A percentile compares a stretch with the other conserved stretches of the same genome.
phyloP scores from a whole-genome alignment of 768 basidiomycete species.

The Pilatotrama ljubarskyi region DNA sequence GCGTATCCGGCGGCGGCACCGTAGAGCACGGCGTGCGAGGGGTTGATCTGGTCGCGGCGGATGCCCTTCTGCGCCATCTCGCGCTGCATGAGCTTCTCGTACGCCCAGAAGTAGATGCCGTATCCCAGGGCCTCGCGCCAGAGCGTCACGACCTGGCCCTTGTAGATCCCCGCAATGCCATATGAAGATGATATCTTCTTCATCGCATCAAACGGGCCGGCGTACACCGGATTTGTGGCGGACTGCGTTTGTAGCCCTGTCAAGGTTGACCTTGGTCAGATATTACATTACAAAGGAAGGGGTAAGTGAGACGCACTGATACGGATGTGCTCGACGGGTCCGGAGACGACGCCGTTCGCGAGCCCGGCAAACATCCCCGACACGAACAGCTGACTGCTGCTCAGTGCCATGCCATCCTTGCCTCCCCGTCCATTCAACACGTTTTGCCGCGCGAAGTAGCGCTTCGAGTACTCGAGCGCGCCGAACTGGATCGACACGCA shows the following conservation, averaged over 20 bases:
- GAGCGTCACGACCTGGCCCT: constrained; percentile 89
- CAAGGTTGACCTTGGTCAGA: neutral
- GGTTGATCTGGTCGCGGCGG: constrained; percentile 72
- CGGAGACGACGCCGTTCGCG: constrained; percentile 89
- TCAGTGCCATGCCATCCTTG: constrained; percentile 59
- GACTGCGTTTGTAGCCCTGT: constrained; percentile 91
- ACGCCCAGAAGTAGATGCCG: constrained; percentile 87
- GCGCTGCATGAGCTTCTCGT: constrained; percentile 88
- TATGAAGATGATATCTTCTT: constrained; percentile 75
- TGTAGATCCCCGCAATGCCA: constrained; percentile 86
- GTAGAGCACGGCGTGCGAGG: constrained; percentile 77
- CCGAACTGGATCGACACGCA: constrained; percentile 98
- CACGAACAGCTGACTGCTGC: constrained; percentile 62
- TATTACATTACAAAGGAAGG: neutral
- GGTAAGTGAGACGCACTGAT: constrained; percentile 56
- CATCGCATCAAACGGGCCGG: constrained; percentile 86
- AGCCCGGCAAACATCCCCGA: constrained; percentile 87
- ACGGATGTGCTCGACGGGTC: constrained; percentile 96
- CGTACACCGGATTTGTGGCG: constrained; percentile 69
- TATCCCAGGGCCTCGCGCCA: constrained; percentile 81
- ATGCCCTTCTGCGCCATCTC: constrained; percentile 78
- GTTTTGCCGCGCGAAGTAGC: constrained; percentile 71
- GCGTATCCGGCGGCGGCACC: constrained; percentile 94
- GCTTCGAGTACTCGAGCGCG: constrained; percentile 83
- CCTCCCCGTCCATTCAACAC: constrained; percentile 59